A percentile compares a stretch with the other conserved stretches of the same genome.
phyloP scores from a whole-genome alignment of 2,329 filamentous ascomycete species.

The Penicillium sp. region DNA sequence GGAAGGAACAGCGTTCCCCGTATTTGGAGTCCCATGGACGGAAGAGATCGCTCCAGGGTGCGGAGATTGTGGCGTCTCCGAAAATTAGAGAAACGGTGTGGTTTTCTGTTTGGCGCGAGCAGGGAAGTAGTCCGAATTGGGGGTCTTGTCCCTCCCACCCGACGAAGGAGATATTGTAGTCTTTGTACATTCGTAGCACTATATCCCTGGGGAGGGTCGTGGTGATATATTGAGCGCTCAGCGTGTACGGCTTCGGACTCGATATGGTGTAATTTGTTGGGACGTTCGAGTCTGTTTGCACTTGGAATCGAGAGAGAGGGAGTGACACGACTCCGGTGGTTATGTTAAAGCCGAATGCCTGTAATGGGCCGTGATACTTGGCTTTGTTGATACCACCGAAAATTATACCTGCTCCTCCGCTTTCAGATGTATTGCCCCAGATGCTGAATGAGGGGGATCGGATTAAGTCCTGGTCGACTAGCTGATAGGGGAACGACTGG shows the following conservation, averaged over 20 bases:
- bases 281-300: neutral
- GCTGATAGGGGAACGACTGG: neutral
- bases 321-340: neutral
- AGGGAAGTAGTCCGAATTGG: no score
- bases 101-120: neutral
- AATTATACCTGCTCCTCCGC: neutral
- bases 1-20: neutral
- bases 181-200: neutral
- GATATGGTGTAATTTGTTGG: neutral
- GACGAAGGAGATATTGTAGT: neutral
- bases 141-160: no score
- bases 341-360: neutral
- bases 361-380: neutral
- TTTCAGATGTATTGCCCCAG: neutral
- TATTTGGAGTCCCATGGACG: no score
- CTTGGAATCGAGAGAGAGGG: neutral
- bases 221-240: neutral
- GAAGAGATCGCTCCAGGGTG: neutral
- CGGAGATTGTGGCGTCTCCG: neutral
- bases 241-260: neutral
- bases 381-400: neutral
- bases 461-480: neutral
- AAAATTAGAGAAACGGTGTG: neutral
- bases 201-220: neutral
- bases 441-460: neutral